phyloP scores from a whole-genome alignment of 108 stramenopile genomes.

The Fragilaria crotonensis region DNA sequence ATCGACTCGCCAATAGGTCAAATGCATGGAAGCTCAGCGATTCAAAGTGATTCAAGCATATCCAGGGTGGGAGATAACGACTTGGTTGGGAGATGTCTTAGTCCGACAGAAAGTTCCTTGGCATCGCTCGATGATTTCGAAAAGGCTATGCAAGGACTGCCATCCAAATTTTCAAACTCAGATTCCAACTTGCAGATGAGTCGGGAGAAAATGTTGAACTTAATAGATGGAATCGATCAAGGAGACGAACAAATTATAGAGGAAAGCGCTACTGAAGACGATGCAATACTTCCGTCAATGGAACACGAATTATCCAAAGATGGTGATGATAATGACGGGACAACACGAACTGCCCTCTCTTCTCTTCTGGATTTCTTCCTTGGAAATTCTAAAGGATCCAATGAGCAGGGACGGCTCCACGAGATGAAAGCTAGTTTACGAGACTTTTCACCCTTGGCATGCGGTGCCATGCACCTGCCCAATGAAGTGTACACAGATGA shows the following conservation, averaged over 20 bases:
- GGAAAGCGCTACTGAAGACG: background rate
- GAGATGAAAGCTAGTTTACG: background rate
- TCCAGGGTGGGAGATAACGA: too few relatives aligned
- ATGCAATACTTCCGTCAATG: background rate
- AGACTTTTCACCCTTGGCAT: background rate
- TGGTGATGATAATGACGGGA: background rate
- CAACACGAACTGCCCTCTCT: conserved; percentile 1
- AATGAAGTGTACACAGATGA: background rate
- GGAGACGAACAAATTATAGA: conserved; percentile 4
- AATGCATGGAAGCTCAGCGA: too few relatives aligned
- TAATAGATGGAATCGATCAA: conserved; percentile 22
- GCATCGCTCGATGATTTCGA: conserved; percentile 26
- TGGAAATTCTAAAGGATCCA: conserved; percentile 3
- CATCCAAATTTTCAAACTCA: conserved; percentile 4
- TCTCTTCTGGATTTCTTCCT: conserved; percentile 2
- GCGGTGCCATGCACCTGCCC: background rate
- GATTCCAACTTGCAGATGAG: background rate
- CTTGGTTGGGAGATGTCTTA: conserved; percentile 7
- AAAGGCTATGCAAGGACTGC: conserved; percentile 13
- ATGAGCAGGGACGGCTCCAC: background rate
- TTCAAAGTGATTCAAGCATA: too few relatives aligned
- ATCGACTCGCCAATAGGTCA: too few relatives aligned
- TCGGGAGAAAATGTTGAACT: conserved; percentile 19
- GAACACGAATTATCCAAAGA: background rate
- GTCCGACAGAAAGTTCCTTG: conserved; percentile 15